Evolutionary conservation across 768 basidiomycete genomes (phyloP), one percentile per base, ranked within the genome.

Genomic region (Tulasnella sp.): DNA sequence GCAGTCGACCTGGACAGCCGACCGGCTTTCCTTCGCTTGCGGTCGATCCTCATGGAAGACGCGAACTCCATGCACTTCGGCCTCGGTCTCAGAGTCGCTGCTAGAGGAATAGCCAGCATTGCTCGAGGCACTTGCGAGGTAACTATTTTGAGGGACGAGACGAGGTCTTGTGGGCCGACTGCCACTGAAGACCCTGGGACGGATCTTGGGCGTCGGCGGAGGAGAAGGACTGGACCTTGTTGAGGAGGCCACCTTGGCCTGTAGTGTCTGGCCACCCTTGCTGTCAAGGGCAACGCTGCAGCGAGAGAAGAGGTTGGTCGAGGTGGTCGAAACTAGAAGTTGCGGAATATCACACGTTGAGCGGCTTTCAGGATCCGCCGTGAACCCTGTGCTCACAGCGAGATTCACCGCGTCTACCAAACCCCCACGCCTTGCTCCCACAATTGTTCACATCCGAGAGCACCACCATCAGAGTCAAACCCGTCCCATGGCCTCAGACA

Each of bases 81-180:
- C 81, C 22, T 46, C 75, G 50, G 78, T 76, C 40, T 78, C 81
- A 28, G 54, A 22, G 78, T 76, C 54, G 42, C 75, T 50, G 54
- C 48, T 77, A 58, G 60, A 89, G 82, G 91, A 87, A 28, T 40
- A 31, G 50, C 48, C 75, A 28, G 46, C 80, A 20, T 77, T 91
- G 14, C 94, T 95, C 46, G 94, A 94, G 72, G 83, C 83, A 74
- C 94, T 94, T 41, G 92, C 94, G 80, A 94, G 93, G 86, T 96
- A 96, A 83, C 94, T 95, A 18, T 94, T 95, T 84, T 93, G 96
- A 92, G 94, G 91, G 83, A 92, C 94, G 83, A 91, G 84, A 16
- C 81, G 85, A 86, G 72, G 72, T 42, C 48, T 54, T 42, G 58
- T 28, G 28, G 31, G 72, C 58, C 72, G 48, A 72, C 76, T 75